A percentile compares a stretch with the other conserved stretches of the same genome.
Conservation (phyloP, 768 basidiomycete species). For the Amanita rubescens region DNA sequence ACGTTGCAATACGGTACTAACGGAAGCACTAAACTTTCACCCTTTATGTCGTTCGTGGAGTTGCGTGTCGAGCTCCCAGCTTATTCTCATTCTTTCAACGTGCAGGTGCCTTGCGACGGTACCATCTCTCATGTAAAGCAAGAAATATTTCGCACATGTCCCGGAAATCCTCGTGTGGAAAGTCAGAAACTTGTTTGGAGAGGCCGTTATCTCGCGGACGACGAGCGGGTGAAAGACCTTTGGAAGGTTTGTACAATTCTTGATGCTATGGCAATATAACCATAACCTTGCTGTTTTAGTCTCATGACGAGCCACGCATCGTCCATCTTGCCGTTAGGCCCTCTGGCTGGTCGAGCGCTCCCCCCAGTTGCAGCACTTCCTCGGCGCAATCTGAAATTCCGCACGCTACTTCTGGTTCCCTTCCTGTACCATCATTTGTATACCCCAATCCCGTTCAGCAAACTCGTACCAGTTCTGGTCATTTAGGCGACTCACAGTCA, state of each 20-base stretch:
- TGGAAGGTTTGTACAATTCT: constrained; percentile 51
- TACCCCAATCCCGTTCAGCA: neutral
- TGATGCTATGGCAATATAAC: constrained; percentile 9
- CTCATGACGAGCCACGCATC: constrained; percentile 46
- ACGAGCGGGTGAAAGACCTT: constrained; percentile 55
- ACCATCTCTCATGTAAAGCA: constrained; percentile 61
- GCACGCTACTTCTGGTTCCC: neutral
- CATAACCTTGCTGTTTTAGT: constrained; percentile 28
- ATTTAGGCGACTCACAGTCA: neutral
- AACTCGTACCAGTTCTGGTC: constrained; percentile 1
- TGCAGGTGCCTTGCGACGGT: constrained; percentile 39
- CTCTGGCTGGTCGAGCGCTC: constrained; percentile 62
- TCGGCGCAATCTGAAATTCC: neutral
- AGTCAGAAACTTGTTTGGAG: constrained; percentile 75
- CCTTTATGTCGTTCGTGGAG: constrained; percentile 34
- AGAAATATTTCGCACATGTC: constrained; percentile 51
- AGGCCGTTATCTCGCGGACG: constrained; percentile 58
- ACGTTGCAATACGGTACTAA: constrained; percentile 18
- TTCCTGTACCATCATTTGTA: constrained; percentile 5
- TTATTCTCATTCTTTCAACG: constrained; percentile 56
- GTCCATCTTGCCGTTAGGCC: constrained; percentile 78
- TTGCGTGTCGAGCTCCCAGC: constrained; percentile 74
- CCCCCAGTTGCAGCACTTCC: constrained; percentile 25
- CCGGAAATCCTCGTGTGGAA: constrained; percentile 57
- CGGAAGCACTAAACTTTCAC: constrained; percentile 2